phyloP scores from a whole-genome alignment of 2,329 filamentous ascomycete genomes.

The Verticillium nonalfalfae region DNA sequence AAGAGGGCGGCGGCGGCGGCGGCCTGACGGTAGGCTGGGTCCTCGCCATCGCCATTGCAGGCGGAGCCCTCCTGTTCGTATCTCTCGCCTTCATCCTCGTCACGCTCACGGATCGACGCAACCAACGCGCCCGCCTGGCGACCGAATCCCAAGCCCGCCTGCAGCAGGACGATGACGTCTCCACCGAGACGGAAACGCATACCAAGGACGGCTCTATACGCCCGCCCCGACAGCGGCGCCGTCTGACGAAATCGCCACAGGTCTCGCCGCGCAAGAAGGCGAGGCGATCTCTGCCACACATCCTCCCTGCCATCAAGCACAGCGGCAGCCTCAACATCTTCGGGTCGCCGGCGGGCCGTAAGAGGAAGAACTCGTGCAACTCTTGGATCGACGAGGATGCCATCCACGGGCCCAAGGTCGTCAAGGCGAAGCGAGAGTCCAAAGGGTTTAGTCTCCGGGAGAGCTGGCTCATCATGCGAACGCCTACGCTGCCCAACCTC shows the following conservation, averaged over 20 bases:
- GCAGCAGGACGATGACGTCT: slow-evolving; percentile 7
- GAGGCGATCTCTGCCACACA: slow-evolving; percentile 18
- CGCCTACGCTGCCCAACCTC: slow-evolving; percentile 29
- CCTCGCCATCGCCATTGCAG: slow-evolving; percentile 39
- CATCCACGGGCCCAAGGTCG: slow-evolving; percentile 39
- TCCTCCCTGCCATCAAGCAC: slow-evolving; percentile 25
- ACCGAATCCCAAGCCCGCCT: not conserved
- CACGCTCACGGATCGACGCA: slow-evolving; percentile 25
- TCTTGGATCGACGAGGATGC: slow-evolving; percentile 46
- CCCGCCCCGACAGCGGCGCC: not conserved
- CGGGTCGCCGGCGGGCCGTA: not conserved
- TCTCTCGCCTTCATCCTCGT: slow-evolving; percentile 34
- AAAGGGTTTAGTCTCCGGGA: slow-evolving; percentile 22
- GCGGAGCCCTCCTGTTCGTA: slow-evolving; percentile 38
- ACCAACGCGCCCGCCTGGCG: slow-evolving; percentile 11
- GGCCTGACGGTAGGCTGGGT: slow-evolving; percentile 25
- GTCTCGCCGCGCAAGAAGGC: slow-evolving; percentile 6
- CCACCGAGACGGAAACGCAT: slow-evolving; percentile 12
- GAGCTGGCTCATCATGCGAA: slow-evolving; percentile 22
- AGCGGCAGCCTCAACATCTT: slow-evolving; percentile 22
- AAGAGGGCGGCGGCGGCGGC: not conserved
- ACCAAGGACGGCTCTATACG: slow-evolving; percentile 1
- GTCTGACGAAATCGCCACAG: not conserved
- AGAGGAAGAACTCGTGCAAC: not conserved
- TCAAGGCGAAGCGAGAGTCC: slow-evolving; percentile 15